Evolutionary conservation across 192 early-diverging fungal species (phyloP), one percentile per base, ranked within the genome.

Genomic region (Entomortierella chlamydospora): DNA sequence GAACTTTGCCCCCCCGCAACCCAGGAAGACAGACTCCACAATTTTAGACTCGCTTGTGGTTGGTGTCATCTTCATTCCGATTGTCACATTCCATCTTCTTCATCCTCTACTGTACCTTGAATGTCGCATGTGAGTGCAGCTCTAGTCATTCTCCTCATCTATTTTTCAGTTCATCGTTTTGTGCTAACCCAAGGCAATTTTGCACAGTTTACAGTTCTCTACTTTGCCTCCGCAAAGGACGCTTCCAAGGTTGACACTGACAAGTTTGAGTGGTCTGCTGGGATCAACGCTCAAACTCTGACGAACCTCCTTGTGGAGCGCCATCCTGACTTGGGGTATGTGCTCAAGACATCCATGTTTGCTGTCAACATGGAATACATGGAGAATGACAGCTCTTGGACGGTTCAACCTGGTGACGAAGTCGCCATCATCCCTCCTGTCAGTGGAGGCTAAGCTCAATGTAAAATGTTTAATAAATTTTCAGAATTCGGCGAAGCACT

Each of bases 341-440:
- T 90, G 11, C 65, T 90, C 25, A 82, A 86, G 17, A 61, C 68
- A 2, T 83, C 82, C 26, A 81, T 91, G 62, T 86, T 83, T 73
- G 88, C 90, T 7, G 70, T 91, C 13, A 90, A 91, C 61, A 86
- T 87, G 86, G 85, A 90, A 42, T 91, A 91, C 61, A 81, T 89
- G 52, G 85, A 89, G 12, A 70, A 84, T 28, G 73, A 85, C n/a
- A 62, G 78, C 25, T 23, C 57, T 2, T 76, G 60, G 29, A 82
- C 74, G 0, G 77, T 91, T 11, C 83, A 86, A 59, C 79, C 66
- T 6, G 82, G 84, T n/a, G 87, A 90, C 33, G 90, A 90, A 61
- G 71, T 90, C 31, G 89, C 89, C 23, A 63, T 91, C 29, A 91
- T 91, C 26, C 89, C 90, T 30, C 90, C 90, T 30, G 88, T 91